Evolutionary conservation across 208 protist species (phyloP).

Genomic region (Histomonas meleagridis): DNA sequence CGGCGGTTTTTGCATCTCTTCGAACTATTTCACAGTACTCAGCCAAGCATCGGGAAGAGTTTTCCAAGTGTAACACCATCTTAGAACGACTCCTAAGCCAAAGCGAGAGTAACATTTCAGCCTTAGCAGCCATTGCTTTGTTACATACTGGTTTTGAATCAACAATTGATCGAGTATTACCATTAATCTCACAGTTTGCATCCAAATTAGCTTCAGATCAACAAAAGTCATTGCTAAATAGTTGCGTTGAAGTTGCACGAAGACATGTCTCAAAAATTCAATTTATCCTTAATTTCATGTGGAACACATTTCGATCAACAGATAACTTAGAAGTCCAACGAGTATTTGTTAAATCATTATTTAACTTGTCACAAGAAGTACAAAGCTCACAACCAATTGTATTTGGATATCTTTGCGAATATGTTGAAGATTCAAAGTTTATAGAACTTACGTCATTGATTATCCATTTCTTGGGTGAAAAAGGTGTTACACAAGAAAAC

Average conservation of each 20-base stretch:
- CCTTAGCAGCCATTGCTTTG: neutral
- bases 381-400: neutral
- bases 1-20: neutral
- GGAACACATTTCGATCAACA: neutral
- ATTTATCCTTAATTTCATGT: neutral
- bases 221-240: neutral
- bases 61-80: neutral
- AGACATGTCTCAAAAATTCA: neutral
- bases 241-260: neutral
- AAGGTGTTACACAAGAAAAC: neutral
- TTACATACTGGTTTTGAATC: conserved; percentile 11
- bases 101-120: neutral
- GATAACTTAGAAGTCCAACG: neutral
- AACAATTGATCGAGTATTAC: conserved; percentile 23
- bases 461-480: neutral
- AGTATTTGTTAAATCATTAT: neutral
- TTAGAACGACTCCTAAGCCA: neutral
- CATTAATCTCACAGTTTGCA: neutral
- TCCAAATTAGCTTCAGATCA: neutral
- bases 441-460: neutral
- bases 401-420: conserved; percentile 1
- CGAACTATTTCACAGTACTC: neutral
- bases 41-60: neutral
- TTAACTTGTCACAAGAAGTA: neutral
- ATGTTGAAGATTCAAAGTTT: neutral